phyloP scores from a whole-genome alignment of 192 early-diverging fungal species.

The Entomortierella chlamydospora region DNA sequence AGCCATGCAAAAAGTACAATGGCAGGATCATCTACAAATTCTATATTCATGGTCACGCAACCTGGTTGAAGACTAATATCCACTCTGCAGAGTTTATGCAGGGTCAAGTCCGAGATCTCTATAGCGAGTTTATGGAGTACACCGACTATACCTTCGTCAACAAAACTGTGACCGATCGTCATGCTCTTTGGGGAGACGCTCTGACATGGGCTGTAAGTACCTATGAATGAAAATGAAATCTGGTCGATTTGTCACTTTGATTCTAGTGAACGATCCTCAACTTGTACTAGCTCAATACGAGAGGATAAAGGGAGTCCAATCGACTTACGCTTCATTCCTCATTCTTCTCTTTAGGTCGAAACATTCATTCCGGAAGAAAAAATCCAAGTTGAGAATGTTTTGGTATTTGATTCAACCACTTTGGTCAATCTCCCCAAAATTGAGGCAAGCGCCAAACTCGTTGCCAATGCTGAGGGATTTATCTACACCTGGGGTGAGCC shows the following conservation, averaged over 20 bases:
- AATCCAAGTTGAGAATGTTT: constrained; percentile 34
- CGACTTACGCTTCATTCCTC: too few species aligned
- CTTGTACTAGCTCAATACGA: too few species aligned
- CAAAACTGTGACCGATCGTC: constrained; percentile 15
- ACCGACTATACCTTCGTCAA: constrained; percentile 51
- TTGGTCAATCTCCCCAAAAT: constrained; percentile 37
- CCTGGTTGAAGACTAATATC: constrained; percentile 17
- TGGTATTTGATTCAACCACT: constrained; percentile 46
- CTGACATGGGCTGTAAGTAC: constrained; percentile 51
- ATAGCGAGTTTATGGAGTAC: constrained; percentile 66
- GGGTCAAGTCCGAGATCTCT: constrained; percentile 37
- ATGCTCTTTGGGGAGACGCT: constrained; percentile 37
- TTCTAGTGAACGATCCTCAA: too few species aligned
- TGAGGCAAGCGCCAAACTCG: constrained; percentile 9
- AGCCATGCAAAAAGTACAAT: constrained; percentile 61
- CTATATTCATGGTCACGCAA: constrained; percentile 51
- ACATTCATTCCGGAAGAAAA: constrained; percentile 32
- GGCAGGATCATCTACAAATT: constrained; percentile 59
- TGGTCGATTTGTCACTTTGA: too few species aligned
- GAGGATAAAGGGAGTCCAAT: too few species aligned
- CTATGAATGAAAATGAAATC: too few species aligned
- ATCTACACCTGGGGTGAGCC: constrained; percentile 28
- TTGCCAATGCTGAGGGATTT: not conserved
- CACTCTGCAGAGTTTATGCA: constrained; percentile 45
- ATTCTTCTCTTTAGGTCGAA: constrained; percentile 16